Percentiles rank a stretch among this genome's conserved stretches.
Conservation (phyloP, 1,284 basidiomycete genomes). For the Puccinia coronata region DNA sequence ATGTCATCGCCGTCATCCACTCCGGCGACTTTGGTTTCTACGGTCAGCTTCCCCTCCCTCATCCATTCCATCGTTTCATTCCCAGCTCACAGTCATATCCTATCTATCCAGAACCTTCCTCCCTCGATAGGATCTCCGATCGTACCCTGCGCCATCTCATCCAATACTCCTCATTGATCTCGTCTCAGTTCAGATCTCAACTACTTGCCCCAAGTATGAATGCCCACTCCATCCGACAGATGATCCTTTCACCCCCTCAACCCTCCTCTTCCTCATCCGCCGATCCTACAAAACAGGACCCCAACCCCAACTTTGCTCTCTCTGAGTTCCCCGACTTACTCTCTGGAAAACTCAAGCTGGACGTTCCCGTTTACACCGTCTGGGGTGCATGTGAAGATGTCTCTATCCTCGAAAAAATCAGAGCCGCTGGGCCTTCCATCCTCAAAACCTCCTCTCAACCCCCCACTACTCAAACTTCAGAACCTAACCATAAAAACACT, state of each 20-base stretch:
- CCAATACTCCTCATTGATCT: constrained; percentile 95
- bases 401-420: constrained; percentile 66
- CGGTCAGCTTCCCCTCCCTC: constrained; percentile 66
- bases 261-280: constrained; percentile 63
- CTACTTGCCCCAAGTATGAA: constrained; percentile 60
- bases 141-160: constrained; percentile 84
- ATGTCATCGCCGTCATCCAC: constrained; percentile 92
- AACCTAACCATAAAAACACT: constrained; percentile 32
- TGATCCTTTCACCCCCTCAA: constrained; percentile 61
- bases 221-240: constrained; percentile 53
- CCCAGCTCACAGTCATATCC: neutral
- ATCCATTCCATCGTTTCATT: neutral
- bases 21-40: constrained; percentile 99
- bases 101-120: constrained; percentile 52
- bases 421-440: constrained; percentile 53
- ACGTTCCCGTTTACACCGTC: constrained; percentile 91
- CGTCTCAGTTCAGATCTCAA: constrained; percentile 75
- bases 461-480: neutral
- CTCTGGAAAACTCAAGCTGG: constrained; percentile 75
- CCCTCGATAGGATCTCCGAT: constrained; percentile 55
- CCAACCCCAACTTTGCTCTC: constrained; percentile 62
- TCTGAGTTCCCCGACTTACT: constrained; percentile 93
- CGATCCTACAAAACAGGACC: constrained; percentile 57
- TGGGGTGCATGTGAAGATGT: constrained; percentile 99
- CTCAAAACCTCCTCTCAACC: constrained; percentile 48